Evolutionary conservation across 73 alveolate species (phyloP).

Genomic region (Paramecium sexaurelia): DNA sequence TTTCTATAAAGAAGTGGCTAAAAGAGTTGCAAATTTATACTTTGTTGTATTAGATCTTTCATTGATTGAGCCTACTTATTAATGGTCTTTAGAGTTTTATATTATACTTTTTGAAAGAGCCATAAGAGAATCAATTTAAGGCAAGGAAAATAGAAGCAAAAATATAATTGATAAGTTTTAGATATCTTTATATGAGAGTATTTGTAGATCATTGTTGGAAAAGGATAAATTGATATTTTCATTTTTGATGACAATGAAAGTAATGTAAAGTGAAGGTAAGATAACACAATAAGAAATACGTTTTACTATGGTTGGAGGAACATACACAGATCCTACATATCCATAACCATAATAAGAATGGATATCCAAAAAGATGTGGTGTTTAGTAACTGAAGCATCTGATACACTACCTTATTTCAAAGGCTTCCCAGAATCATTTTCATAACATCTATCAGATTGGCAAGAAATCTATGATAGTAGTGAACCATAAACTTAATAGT

Average conservation of each 20-base stretch:
- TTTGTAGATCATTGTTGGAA: slow-evolving; percentile 94
- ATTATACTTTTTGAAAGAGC: slow-evolving; percentile 72
- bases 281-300: slow-evolving; percentile 77
- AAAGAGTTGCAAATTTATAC: slow-evolving; percentile 85
- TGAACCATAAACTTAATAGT: slow-evolving; percentile 86
- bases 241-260: slow-evolving; percentile 87
- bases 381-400: slow-evolving; percentile 86
- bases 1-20: slow-evolving; percentile 77
- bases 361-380: slow-evolving; percentile 94
- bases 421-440: slow-evolving; percentile 89
- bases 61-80: slow-evolving; percentile 85
- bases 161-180: slow-evolving; percentile 82
- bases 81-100: slow-evolving; percentile 84
- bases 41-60: slow-evolving; percentile 84
- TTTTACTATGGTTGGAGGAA: slow-evolving; percentile 96
- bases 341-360: slow-evolving; percentile 89
- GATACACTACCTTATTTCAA: slow-evolving; percentile 80
- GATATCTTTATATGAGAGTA: slow-evolving; percentile 75
- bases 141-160: slow-evolving; percentile 73
- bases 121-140: slow-evolving; percentile 68
- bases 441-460: slow-evolving; percentile 87
- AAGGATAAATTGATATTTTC: slow-evolving; percentile 93
- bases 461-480: slow-evolving; percentile 86
- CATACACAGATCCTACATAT: slow-evolving; percentile 86
- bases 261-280: slow-evolving; percentile 79